Base-by-base conservation (phyloP, 2,329 filamentous ascomycete species). In the Trichoderma koningiopsis region DNA sequence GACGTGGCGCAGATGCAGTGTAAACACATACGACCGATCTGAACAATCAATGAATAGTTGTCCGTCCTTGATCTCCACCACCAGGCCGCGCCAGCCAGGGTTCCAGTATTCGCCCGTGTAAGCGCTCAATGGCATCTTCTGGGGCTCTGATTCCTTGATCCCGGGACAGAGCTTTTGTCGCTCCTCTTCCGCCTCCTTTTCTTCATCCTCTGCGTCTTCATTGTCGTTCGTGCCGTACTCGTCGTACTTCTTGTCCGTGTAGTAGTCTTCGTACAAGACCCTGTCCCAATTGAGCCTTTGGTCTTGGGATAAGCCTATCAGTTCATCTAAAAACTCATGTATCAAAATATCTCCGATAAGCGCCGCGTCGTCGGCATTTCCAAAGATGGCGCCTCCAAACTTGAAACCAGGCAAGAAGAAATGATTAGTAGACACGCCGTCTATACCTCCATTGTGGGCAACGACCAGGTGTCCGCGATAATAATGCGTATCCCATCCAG, bases 21-120 rank as follows among this genome's bases (percentile, higher is more conserved):
- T 77, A 33, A 77, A 77, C 1, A 72, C 76, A 61, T 76, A 70
- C 0, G 77, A 77, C 1, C 76, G 74, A 35, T 77, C 76, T 22
- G 69, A 71, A 2, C 75, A 75, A 8, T 77, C 74, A 5, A 78
- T 71, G n/a, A 73, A 75, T 0, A 77, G 67, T 1, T 19, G 29
- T 0, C 69, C 69, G 3, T 73, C 64, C 37, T 68, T 73, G 14
- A 72, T 60, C 24, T 75, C 64, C 0, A 78, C 71, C 0, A 14
- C 65, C 61, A 78, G 70, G 2, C 40, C 58, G n/a, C 64, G 72
- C 62, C 77, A 79, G 1, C 77, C 76, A 0, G 70, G 49, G n/a
- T 75, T 73, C 72, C 72, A 73, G 37, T 75, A 77, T 8, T 64
- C 58, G 10, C 76, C 76, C 0, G 55, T 60, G 49, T 76, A 77